A percentile compares a stretch with the other conserved stretches of the same genome.
phyloP scores from a whole-genome alignment of 1,284 basidiomycete species.

The Ganoderma meredithae region DNA sequence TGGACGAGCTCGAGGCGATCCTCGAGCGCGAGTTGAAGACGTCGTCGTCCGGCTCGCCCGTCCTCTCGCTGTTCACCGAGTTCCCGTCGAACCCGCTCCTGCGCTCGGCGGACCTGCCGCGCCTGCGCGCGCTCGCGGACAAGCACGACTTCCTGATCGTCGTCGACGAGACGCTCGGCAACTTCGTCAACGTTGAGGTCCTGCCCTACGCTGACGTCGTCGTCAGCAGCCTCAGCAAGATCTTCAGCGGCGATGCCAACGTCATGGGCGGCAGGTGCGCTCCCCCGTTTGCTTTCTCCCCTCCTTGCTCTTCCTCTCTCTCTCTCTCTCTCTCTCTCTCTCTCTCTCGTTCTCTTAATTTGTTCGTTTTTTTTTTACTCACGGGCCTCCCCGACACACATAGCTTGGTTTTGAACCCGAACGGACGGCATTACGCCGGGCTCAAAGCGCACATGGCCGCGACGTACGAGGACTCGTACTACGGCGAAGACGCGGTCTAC shows the following conservation, averaged over 20 bases:
- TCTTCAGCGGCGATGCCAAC: slow-evolving; percentile 95
- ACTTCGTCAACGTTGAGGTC: slow-evolving; percentile 95
- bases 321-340: neutral
- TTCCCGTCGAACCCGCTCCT: slow-evolving; percentile 96
- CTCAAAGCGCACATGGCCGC: slow-evolving; percentile 70
- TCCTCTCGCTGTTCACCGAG: slow-evolving; percentile 82
- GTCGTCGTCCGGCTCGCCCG: slow-evolving; percentile 53
- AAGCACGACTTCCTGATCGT: slow-evolving; percentile 90
- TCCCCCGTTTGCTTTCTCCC: no score
- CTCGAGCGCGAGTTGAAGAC: slow-evolving; percentile 56
- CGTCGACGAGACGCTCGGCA: slow-evolving; percentile 96
- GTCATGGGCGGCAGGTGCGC: slow-evolving; percentile 95
- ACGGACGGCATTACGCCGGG: slow-evolving; percentile 66
- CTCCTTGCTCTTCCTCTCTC: slow-evolving; percentile 8
- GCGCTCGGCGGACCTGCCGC: slow-evolving; percentile 82
- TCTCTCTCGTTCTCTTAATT: no score
- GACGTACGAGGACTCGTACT: slow-evolving; percentile 89
- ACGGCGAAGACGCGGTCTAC: slow-evolving; percentile 92
- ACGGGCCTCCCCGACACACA: slow-evolving; percentile 40
- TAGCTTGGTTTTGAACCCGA: slow-evolving; percentile 89
- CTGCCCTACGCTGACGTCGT: slow-evolving; percentile 91
- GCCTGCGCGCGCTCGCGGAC: slow-evolving; percentile 85
- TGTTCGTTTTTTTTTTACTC: no score
- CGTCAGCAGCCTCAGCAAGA: slow-evolving; percentile 93
- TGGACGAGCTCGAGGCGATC: slow-evolving; percentile 75